A percentile compares a stretch with the other conserved stretches of the same genome.
phyloP scores from a whole-genome alignment of 2,329 filamentous ascomycete species.

The Purpureocillium lavendulum region DNA sequence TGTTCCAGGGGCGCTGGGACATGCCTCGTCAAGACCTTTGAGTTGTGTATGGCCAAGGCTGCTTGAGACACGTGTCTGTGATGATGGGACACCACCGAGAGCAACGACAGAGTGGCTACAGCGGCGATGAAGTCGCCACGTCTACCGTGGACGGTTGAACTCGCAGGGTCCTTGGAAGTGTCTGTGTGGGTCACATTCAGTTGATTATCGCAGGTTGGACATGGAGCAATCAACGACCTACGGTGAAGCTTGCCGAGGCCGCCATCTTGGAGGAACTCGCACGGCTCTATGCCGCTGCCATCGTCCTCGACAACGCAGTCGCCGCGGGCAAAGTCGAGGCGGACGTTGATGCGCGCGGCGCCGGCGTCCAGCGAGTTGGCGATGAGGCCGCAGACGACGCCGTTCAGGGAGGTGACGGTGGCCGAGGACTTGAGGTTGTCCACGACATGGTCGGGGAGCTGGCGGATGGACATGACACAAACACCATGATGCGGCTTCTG shows the following conservation, averaged over 20 bases:
- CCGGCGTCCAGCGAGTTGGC: constrained; percentile 80
- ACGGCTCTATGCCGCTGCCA: constrained; percentile 65
- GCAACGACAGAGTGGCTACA: constrained; percentile 64
- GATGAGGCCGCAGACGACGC: constrained; percentile 62
- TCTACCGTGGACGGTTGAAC: constrained; percentile 49
- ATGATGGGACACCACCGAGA: constrained; percentile 70
- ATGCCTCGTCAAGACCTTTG: constrained; percentile 55
- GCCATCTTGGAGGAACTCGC: constrained; percentile 63
- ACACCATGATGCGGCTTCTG: constrained; percentile 8
- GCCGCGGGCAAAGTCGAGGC: constrained; percentile 67
- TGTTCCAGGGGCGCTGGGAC: constrained; percentile 52
- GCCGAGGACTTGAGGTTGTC: constrained; percentile 80
- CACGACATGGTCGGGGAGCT: constrained; percentile 61
- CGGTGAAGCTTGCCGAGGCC: constrained; percentile 67
- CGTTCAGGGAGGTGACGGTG: constrained; percentile 66
- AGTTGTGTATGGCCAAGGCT: constrained; percentile 62
- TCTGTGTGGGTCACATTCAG: constrained; percentile 41
- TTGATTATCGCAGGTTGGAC: not conserved
- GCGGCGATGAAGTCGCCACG: constrained; percentile 72
- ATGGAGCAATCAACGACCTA: constrained; percentile 31
- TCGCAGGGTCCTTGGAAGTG: constrained; percentile 62
- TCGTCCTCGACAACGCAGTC: constrained; percentile 78
- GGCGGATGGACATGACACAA: constrained; percentile 52
- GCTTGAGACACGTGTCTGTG: constrained; percentile 50
- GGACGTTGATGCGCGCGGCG: constrained; percentile 59